Conservation (phyloP, 176 grass and related monocot species). For the Urochloa ruziziensis region DNA sequence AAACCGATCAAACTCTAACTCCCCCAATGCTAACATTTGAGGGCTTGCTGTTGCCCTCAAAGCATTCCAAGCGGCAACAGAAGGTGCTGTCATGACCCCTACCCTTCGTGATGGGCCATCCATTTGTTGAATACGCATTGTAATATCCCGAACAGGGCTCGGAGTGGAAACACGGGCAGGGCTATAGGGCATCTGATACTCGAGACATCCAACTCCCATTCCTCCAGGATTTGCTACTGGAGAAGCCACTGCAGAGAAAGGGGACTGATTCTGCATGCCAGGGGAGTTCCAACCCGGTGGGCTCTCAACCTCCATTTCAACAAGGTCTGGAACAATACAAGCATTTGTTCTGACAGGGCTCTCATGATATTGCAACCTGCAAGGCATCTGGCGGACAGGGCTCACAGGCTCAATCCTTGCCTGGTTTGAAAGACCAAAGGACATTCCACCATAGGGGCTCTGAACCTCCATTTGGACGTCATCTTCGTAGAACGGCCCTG, state of each 20-base stretch:
- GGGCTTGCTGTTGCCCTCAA: background rate
- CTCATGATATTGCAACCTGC: background rate
- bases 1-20: conserved; percentile 55
- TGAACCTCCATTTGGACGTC: conserved; percentile 12
- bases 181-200: background rate
- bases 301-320: background rate
- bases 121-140: conserved; percentile 18
- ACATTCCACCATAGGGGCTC: background rate
- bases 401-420: background rate
- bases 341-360: background rate
- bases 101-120: background rate
- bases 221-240: background rate
- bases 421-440: background rate
- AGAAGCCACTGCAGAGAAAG: background rate
- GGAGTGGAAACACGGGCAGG: background rate
- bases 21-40: conserved; percentile 50
- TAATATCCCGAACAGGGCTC: conserved; percentile 1
- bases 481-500: background rate
- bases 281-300: background rate
- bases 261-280: background rate
- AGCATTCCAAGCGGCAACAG: background rate
- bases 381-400: background rate
- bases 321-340: background rate
- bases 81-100: background rate
- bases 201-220: background rate